phyloP scores from a whole-genome alignment of 345 rosid species.

The Rhodomyrtus tomentosa region DNA sequence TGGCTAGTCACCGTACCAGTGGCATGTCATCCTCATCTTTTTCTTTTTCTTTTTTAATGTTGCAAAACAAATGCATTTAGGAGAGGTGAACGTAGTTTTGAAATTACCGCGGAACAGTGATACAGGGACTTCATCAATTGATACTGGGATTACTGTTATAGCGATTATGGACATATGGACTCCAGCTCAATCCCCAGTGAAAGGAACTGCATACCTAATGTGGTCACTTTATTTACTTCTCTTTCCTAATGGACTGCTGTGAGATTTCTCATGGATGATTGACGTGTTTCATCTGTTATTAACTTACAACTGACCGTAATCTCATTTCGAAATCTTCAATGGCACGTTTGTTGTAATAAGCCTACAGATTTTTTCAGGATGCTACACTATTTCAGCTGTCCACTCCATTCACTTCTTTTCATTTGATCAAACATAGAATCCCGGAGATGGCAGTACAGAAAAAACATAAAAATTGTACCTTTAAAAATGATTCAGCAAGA shows the following conservation, averaged over 20 bases:
- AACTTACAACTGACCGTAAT: background rate
- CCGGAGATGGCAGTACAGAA: background rate
- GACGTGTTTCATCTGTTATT: background rate
- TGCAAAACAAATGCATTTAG: background rate
- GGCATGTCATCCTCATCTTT: background rate
- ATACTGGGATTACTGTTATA: background rate
- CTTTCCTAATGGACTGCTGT: background rate
- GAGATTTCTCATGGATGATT: background rate
- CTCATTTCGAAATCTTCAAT: background rate
- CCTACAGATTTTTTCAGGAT: background rate
- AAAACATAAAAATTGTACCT: slow-evolving; percentile 28
- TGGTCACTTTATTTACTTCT: background rate
- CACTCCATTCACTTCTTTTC: background rate
- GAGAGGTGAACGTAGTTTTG: background rate
- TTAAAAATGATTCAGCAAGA: slow-evolving; percentile 93
- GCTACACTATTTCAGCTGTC: background rate
- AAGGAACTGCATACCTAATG: background rate
- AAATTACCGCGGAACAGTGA: background rate
- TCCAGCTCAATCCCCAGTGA: background rate
- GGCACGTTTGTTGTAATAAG: background rate
- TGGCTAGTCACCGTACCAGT: background rate
- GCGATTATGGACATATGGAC: background rate
- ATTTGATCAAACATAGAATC: background rate
- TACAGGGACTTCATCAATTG: background rate
- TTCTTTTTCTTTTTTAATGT: background rate